Evolutionary conservation across 2,329 filamentous ascomycete species (phyloP), one percentile per base, ranked within the genome.

Genomic region (Pseudopithomyces chartarum): DNA sequence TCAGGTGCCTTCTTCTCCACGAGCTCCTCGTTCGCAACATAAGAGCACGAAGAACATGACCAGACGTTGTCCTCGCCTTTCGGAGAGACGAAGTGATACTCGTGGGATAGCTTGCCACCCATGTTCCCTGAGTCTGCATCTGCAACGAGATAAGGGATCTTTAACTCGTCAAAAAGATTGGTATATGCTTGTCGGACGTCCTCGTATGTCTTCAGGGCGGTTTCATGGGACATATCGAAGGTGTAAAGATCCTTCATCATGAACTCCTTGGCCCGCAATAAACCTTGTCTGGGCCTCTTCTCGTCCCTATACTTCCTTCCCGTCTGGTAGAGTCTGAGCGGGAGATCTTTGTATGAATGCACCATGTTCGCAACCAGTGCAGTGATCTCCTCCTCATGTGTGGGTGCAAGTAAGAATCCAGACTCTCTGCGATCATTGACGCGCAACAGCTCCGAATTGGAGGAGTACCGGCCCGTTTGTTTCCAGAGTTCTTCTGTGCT

Each of bases 171-270:
- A 67, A 99, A 96, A 49, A 99, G 84, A 17, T 82, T 82, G 12
- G 81, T 82, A 72, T 99, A 99, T 1, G 90, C 89, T 36, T 76
- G 74, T 48, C 90, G 86, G 2, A 97, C 92, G 40, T 87, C 79
- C 6, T 85, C 77, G 65, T 99, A 99, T 0, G 94, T 97, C 48
- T 84, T 78, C n/a, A 93, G 79, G 1, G 94, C 94, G n/a, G 85
- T 79, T 23, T 84, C 78, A 0, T 81, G 73, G 3, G 83, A 88
- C 34, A 83, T 79, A 70, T 99, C 95, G 70, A 99, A 99, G 0
- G 93, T 97, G 74, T 99, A 99, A 1, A 99, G 84, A 74, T 99
- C 95, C 76, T 99, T 99, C 95, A 99, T 99, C 65, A 92, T 79
- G 68, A 99, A 99, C 70, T 99, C 95, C 59, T 92, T 87, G 0